Evolutionary conservation across 2,329 filamentous ascomycete genomes (phyloP), one percentile per base, ranked within the genome.

Genomic region (Aspergillus jensenii): DNA sequence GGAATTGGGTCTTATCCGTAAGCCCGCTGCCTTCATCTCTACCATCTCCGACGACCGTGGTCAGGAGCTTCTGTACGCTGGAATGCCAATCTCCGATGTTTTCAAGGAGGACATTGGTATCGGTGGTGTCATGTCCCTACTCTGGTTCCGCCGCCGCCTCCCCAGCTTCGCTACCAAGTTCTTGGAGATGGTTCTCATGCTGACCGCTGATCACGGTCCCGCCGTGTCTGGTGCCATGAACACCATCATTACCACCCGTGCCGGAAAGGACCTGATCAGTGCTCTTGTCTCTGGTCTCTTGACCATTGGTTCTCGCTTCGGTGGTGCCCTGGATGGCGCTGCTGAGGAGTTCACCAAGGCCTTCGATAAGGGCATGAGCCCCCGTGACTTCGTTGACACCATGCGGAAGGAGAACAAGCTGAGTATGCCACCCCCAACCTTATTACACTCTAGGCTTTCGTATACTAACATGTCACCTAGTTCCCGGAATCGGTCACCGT

Each of bases 351-450:
- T 99, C 84, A 93, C 91, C 78, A 93, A 92, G 81, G 95, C 95
- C 59, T 96, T 93, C 70, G 95, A 99, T 85, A 97, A 96, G 87
- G 93, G 92, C 72, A 88, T 98, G 67, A 96, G 90, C 83, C 95
- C 95, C 61, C 93, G 95, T 85, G 95, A 99, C 81, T 99, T 99
- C 71, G 95, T 99, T 66, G 95, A 99, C 83, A 90, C 84, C 69
- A 98, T 98, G 93, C 88, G 95, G 80, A 99, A 98, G 85, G 91
- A 95, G 82, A 99, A 99, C 89, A 99, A 98, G 87, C 92, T 99
- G 70, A 98, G 84, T 86, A 81, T 74, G 84, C 81, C n/a, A 19
- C 17, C 17, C 41, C 25, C 31, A 33, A 44, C 47, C 6, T 49
- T 12, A 17, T 31, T 17, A 19, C 23, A 35, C 9, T 25, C 23